Evolutionary conservation across 768 basidiomycete species (phyloP).

Genomic region (Auricularia cornea): DNA sequence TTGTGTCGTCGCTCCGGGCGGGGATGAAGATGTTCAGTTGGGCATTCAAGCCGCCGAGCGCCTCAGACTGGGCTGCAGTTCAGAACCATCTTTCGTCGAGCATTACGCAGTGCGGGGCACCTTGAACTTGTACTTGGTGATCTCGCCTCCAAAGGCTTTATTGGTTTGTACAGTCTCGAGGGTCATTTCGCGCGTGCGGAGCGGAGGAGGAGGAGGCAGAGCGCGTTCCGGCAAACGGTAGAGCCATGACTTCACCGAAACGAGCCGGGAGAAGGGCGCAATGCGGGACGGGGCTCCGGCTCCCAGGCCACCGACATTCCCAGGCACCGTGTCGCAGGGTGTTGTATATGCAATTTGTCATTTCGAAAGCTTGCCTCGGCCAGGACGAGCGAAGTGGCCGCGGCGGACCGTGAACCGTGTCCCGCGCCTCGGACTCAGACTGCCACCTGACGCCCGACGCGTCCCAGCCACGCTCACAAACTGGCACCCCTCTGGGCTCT

Average conservation of each 20-base stretch:
- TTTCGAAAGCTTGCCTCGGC: no score
- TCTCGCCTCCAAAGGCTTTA: constrained; percentile 70
- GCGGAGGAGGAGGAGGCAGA: background rate
- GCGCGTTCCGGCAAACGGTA: no score
- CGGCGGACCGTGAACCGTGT: no score
- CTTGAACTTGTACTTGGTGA: constrained; percentile 84
- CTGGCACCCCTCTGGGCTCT: background rate
- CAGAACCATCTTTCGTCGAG: background rate
- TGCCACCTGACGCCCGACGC: no score
- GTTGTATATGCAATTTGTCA: no score
- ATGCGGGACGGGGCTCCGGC: no score
- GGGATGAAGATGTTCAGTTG: constrained; percentile 90
- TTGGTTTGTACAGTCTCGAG: constrained; percentile 69
- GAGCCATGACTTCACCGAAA: no score
- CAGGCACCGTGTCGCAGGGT: no score
- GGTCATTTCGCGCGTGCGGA: constrained; percentile 16
- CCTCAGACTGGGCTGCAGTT: constrained; percentile 44
- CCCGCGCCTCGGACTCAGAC: no score
- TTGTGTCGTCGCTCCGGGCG: constrained; percentile 34
- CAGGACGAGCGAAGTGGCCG: no score
- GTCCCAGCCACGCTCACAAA: background rate
- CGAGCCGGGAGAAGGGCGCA: no score
- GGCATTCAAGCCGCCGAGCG: constrained; percentile 59
- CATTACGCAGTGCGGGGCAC: constrained; percentile 25
- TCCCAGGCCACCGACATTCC: no score